Percentiles rank a stretch among this genome's conserved stretches.
Evolutionary conservation across 345 rosid species (phyloP).

Genomic region (Eucalyptus lansdowneana): DNA sequence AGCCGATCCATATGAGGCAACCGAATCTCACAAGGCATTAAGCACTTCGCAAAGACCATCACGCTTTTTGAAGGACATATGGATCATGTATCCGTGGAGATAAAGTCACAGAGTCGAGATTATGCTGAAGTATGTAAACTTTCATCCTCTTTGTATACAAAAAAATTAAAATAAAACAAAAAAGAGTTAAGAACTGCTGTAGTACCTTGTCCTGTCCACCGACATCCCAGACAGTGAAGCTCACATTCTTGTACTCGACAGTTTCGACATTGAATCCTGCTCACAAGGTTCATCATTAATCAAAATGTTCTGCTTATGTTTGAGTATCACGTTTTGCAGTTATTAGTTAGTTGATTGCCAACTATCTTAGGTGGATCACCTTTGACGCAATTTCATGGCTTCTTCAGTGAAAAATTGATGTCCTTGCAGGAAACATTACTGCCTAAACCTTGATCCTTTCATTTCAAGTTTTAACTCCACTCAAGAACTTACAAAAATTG

Average conservation of each 20-base stretch:
- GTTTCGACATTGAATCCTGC: constrained; percentile 60
- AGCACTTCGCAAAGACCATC: background rate
- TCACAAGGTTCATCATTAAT: background rate
- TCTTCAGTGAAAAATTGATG: background rate
- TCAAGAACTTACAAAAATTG: background rate
- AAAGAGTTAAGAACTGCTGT: background rate
- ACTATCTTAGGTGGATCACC: background rate
- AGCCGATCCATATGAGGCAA: background rate
- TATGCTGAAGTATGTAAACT: background rate
- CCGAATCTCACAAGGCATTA: background rate
- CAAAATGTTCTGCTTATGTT: background rate
- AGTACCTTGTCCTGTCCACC: constrained; percentile 66
- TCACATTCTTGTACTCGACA: constrained; percentile 58
- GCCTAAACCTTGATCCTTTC: background rate
- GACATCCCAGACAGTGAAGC: constrained; percentile 68
- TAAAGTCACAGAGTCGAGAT: background rate
- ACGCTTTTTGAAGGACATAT: background rate
- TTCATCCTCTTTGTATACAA: too few relatives aligned
- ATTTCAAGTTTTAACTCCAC: background rate
- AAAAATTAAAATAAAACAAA: background rate
- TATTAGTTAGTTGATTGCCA: background rate
- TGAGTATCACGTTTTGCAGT: background rate
- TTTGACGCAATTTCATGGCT: background rate
- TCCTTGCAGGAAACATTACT: background rate
- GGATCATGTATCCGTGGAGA: background rate